phyloP scores from a whole-genome alignment of 2,329 filamentous ascomycete genomes.

The Cladophialophora bantiana region DNA sequence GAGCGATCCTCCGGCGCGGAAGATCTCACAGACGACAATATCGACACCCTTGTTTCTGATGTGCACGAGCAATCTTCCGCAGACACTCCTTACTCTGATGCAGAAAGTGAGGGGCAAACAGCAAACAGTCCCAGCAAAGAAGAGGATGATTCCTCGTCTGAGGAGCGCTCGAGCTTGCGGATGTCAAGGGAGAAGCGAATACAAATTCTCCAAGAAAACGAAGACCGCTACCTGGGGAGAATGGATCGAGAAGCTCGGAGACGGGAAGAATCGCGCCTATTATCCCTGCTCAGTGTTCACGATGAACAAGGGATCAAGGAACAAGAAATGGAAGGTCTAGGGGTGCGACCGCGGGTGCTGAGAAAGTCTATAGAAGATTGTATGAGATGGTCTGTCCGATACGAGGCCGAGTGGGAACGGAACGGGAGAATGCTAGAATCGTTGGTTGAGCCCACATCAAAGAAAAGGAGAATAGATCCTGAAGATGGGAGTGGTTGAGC shows the following conservation, averaged over 20 bases:
- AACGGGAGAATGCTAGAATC: constrained; percentile 11
- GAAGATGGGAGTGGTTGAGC: neutral
- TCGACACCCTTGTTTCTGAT: neutral
- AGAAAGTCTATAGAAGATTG: constrained; percentile 44
- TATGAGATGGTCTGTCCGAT: constrained; percentile 43
- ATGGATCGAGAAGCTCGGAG: constrained; percentile 56
- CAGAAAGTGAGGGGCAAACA: neutral
- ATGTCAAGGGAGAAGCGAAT: constrained; percentile 20
- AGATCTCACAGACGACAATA: neutral
- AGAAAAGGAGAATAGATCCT: constrained; percentile 23
- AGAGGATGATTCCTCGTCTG: neutral
- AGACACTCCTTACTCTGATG: constrained; percentile 6
- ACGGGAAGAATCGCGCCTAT: constrained; percentile 56
- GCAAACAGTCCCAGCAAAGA: neutral
- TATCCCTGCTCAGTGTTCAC: constrained; percentile 50
- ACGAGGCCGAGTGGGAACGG: constrained; percentile 36
- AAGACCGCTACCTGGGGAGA: constrained; percentile 56
- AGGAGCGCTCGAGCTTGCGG: constrained; percentile 24
- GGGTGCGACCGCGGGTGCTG: constrained; percentile 38
- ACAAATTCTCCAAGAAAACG: constrained; percentile 41
- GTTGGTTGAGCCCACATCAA: constrained; percentile 3
- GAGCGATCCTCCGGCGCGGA: neutral
- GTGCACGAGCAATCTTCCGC: neutral
- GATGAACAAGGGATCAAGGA: constrained; percentile 40
- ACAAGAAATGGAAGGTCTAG: constrained; percentile 38